Evolutionary conservation across 2,329 filamentous ascomycete species (phyloP), one percentile per base, ranked within the genome.

Genomic region (Fusarium sp.): DNA sequence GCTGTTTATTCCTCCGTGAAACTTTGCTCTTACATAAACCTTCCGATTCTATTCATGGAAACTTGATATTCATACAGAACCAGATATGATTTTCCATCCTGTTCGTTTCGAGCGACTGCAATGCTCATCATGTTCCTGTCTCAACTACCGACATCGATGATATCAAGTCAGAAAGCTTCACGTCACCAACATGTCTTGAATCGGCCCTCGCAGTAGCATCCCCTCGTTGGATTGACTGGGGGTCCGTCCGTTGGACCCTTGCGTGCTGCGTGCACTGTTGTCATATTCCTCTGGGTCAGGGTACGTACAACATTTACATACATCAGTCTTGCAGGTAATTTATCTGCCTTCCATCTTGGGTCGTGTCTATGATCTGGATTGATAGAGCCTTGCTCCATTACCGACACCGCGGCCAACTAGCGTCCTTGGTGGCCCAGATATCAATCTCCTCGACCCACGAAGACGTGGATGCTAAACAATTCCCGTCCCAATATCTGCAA

Each of bases 371-470:
- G 47, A 66, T 71, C 63, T 71, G 51, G 46, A 44, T 58, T 46
- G 49, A 53, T 44, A 62, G 25, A 56, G 51, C 54, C 44, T 52
- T 63, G 47, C 24, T 38, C 62, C 48, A 70, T 67, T 75, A 73
- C 73, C 73, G 62, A 75, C 70, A 72, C 65, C 63, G 56, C 64
- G 71, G 71, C 68, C 65, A 67, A 64, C 59, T 62, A 60, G 68
- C 62, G 67, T 62, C 65, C 62, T 71, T 47, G 38, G 25, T 58
- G 55, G 29, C 27, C 41, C 45, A 58, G 29, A 58, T 53, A 43
- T 63, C 52, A 70, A 53, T 41, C 59, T 46, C 56, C n/a, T 47
- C 15, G 53, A 54, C 47, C 63, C 63, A 65, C 44, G 40, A 56
- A 24, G 34, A 63, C 16, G 66, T 59, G 45, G 55, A 63, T 69